Evolutionary conservation across 116 monocot genomes (phyloP), one percentile per base, ranked within the genome.

Genomic region (Cymodocea nodosa): DNA sequence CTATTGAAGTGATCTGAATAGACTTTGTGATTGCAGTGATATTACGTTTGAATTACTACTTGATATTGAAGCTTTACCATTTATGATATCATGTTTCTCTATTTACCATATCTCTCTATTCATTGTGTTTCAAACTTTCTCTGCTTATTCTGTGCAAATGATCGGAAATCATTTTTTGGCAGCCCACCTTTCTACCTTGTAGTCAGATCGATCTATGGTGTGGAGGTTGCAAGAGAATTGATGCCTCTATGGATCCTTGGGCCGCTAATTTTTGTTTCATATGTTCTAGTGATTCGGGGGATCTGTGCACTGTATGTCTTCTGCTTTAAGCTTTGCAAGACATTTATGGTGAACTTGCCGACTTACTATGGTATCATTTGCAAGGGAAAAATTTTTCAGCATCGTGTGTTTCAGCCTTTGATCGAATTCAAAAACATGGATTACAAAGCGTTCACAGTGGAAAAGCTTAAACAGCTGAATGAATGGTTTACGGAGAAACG

Each of bases 201-300:
- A 15, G 72, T 82, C 62, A 84, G 69, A 70, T 16, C 79, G 52
- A 51, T 74, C 17, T 80, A 92, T 76, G 87, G 91, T 44, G 68
- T 76, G 36, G 82, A 82, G 79, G 82, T 92, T 50, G 74, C 82
- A 3, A 81, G 63, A 59, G 91, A 92, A 55, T 67, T 87, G 72
- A 78, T 67, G 12, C 91, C 91, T 59, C 71, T 92, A 11, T 87
- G 91, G 91, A 51, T 87, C 63, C 56, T 82, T 51, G 91, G 84
- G 15, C 91, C 91, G 1, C 53, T 87, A 9, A 76, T 87, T 20
- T 9, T 82, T 56, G 82, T 82, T 35, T 51, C 78, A 12, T 87
- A 92, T 58, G 54, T 92, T 64, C 82, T 82, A 64, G 62, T 87
- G 37, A 51, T 92, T 37, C 75, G 76, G 51, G 78, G 76, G 13